Evolutionary conservation across 495 filamentous ascomycete species (phyloP).

Genomic region (Hypoxylon fuscum): DNA sequence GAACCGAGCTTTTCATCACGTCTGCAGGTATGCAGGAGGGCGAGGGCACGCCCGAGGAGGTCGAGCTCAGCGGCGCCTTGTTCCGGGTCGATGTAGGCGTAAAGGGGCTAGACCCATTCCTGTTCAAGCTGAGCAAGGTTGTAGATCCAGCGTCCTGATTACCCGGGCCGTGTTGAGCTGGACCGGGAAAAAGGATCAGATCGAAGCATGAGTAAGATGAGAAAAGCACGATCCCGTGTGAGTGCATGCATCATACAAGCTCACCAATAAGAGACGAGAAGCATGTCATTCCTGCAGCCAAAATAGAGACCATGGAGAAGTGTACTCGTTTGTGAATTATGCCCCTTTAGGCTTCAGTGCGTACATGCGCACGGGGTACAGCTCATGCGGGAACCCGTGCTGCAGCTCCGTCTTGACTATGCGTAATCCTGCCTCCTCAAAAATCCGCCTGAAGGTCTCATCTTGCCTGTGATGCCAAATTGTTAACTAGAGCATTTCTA

Average conservation of each 20-base stretch:
- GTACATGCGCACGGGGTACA: slow-evolving; percentile 77
- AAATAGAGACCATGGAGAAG: not conserved
- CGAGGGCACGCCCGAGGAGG: slow-evolving; percentile 65
- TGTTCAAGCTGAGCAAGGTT: slow-evolving; percentile 58
- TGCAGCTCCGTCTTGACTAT: slow-evolving; percentile 79
- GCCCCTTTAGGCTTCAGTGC: slow-evolving; percentile 59
- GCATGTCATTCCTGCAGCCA: not conserved
- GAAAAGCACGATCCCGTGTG: not conserved
- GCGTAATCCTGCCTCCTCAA: slow-evolving; percentile 71
- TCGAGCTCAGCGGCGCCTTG: slow-evolving; percentile 69
- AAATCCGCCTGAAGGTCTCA: slow-evolving; percentile 72
- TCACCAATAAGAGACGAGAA: not conserved
- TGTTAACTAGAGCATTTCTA: slow-evolving; percentile 1
- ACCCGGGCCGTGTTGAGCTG: not conserved
- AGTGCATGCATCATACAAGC: not conserved
- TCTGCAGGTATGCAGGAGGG: slow-evolving; percentile 69
- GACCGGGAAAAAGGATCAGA: not conserved
- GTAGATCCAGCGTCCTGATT: not conserved
- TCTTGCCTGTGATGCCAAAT: slow-evolving; percentile 61
- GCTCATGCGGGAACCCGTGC: slow-evolving; percentile 70
- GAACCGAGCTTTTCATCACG: slow-evolving; percentile 78
- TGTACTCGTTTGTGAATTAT: slow-evolving; percentile 16
- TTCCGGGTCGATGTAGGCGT: slow-evolving; percentile 76
- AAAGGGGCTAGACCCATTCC: slow-evolving; percentile 63
- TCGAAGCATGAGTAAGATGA: not conserved